Percentiles rank a stretch among this genome's conserved stretches.
phyloP scores from a whole-genome alignment of 495 filamentous ascomycete genomes.

The Podospora sp. region DNA sequence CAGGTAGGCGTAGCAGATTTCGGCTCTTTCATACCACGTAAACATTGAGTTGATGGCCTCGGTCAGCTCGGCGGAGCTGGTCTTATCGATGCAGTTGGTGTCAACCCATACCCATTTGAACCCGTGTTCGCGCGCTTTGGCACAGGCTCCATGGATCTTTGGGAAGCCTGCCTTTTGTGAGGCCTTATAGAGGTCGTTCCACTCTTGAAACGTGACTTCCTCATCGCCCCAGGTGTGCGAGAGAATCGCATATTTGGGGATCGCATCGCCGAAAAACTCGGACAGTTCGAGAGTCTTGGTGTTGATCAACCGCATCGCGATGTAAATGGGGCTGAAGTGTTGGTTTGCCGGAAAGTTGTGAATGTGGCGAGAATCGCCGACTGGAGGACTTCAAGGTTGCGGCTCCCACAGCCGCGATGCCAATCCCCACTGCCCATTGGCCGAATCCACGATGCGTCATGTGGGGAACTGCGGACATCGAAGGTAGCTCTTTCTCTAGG shows the following conservation, averaged over 20 bases:
- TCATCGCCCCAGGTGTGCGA: conserved; percentile 42
- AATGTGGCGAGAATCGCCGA: not conserved
- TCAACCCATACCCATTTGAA: conserved; percentile 45
- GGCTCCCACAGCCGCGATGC: no score
- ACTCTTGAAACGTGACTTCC: conserved; percentile 34
- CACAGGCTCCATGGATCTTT: conserved; percentile 22
- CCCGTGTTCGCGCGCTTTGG: conserved; percentile 14
- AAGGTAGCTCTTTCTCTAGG: no score
- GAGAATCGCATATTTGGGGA: conserved; percentile 34
- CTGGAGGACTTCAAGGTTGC: not conserved
- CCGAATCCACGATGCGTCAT: no score
- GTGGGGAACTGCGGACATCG: no score
- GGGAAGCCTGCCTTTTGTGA: conserved; percentile 15
- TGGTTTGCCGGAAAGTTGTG: no score
- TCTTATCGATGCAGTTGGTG: conserved; percentile 48
- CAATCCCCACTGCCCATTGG: no score
- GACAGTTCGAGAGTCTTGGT: not conserved
- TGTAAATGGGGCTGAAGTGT: no score
- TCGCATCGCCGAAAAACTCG: conserved; percentile 3
- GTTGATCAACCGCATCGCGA: not conserved
- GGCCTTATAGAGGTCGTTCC: conserved; percentile 1
- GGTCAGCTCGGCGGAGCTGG: conserved; percentile 34
- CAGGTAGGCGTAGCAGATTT: conserved; percentile 38
- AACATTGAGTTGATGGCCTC: conserved; percentile 55
- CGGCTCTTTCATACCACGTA: conserved; percentile 36